Base-by-base conservation (phyloP, 2,329 filamentous ascomycete species). In the Neofusicoccum kwambonambiense region DNA sequence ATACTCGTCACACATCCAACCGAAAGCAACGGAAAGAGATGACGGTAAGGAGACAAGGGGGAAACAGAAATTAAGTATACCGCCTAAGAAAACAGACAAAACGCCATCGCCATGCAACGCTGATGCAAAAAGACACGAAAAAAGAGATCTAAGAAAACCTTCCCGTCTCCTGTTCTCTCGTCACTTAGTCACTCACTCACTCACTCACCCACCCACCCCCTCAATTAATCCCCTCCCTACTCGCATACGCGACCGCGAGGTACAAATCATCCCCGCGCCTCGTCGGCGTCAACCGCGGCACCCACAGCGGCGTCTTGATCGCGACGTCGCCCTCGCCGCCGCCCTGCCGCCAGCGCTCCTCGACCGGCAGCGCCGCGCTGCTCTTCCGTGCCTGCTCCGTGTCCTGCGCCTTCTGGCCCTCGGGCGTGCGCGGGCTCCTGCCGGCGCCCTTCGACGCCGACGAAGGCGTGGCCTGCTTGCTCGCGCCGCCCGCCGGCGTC, bases 241-340 rank as follows among this genome's bases (percentile, higher is more conserved):
- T 60, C 15, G 54, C 57, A 66, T 72, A 73, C 45, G 68, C 67
- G n/a, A 83, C 80, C 39, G 73, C 74, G 49, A 83, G 71, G 45
- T 84, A 89, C 66, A 91, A 71, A 72, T 91, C 88, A 31, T 89
- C 86, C 0, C 89, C 89, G 56, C 86, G 82, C 66, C 87, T 79
- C 64, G 86, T 88, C 2, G 89, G 89, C 51, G 89, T 91, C 70
- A 91, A 71, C 68, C 83, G 84, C 3, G 88, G 88, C 69, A 87
- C 34, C 47, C 58, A 80, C 87, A 87, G 89, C 1, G 82, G 82
- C 0, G 87, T 66, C 67, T 12, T 45, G 60, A 61, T 65, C 63
- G 35, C 61, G 37, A 3, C 65, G 41, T 22, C 52, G 34, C 39
- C 34, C 27, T 54, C 27, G 11, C 34, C 62, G 35, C 35, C 44